A percentile compares a stretch with the other conserved stretches of the same genome.
These are phyloP conservation scores for Fagus crenata DNA, from an alignment of 306 rosid species.

Conservation along the genomic window DNA sequence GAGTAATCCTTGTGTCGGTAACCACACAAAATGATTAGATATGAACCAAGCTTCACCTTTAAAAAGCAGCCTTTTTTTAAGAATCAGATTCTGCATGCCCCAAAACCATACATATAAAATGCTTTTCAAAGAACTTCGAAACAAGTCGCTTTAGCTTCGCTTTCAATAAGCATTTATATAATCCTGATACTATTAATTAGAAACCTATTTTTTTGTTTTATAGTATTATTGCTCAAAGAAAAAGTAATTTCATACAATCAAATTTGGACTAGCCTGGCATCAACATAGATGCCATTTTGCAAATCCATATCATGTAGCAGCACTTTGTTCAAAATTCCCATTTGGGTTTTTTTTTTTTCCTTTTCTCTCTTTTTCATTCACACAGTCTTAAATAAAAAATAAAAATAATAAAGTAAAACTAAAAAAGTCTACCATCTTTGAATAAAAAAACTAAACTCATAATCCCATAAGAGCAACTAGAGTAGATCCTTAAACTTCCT, in stretches of 20 bases:
- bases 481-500: neutral
- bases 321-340: too few species aligned
- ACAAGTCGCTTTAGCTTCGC: neutral
- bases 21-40: neutral
- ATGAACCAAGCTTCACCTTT: neutral
- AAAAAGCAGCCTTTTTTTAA: neutral
- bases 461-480: neutral
- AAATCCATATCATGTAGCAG: too few species aligned
- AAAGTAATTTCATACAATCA: too few species aligned
- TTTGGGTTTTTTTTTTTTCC: too few species aligned
- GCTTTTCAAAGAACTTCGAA: neutral
- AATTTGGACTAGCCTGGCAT: too few species aligned
- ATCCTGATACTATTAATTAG: neutral
- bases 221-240: too few species aligned
- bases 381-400: too few species aligned
- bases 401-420: neutral
- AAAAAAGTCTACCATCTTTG: too few species aligned
- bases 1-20: neutral
- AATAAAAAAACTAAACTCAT: neutral
- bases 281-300: too few species aligned
- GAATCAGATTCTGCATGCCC: neutral
- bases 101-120: neutral
- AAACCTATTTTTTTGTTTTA: too few species aligned
- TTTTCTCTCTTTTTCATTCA: neutral
- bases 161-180: neutral